Conservation (phyloP, 2,329 filamentous ascomycete species). For the Aphanocladium album region DNA sequence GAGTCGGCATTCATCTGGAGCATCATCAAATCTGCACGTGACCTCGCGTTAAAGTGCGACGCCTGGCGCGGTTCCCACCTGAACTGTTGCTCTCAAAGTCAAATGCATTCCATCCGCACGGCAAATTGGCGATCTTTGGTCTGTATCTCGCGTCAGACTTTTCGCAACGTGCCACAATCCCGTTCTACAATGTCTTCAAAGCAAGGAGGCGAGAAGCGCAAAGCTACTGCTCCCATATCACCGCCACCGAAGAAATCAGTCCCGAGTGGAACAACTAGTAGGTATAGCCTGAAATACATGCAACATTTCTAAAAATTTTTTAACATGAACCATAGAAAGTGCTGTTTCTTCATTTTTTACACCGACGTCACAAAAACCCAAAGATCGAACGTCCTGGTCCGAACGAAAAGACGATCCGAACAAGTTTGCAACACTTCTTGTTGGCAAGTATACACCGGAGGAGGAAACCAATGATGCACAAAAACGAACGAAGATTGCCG, state of each 20-base stretch:
- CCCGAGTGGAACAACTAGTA: slow-evolving; percentile 49
- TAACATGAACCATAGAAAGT: slow-evolving; percentile 41
- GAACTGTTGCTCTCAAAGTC: not conserved
- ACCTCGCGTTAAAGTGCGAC: slow-evolving; percentile 7
- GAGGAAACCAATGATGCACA: slow-evolving; percentile 23
- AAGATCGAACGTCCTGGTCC: slow-evolving; percentile 69
- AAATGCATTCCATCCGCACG: not conserved
- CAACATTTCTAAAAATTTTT: slow-evolving; percentile 15
- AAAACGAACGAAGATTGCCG: slow-evolving; percentile 58
- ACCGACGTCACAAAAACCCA: slow-evolving; percentile 76
- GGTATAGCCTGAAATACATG: slow-evolving; percentile 12
- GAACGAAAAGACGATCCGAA: slow-evolving; percentile 52
- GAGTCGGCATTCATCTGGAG: not conserved
- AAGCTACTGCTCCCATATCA: slow-evolving; percentile 41
- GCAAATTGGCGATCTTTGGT: not conserved
- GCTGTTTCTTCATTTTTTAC: slow-evolving; percentile 84
- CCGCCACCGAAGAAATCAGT: slow-evolving; percentile 51
- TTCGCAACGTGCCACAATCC: too few relatives aligned
- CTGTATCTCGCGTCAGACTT: not conserved
- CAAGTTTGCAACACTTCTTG: slow-evolving; percentile 57
- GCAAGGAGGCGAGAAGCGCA: slow-evolving; percentile 26
- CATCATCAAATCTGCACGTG: slow-evolving; percentile 3
- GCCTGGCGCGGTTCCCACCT: slow-evolving; percentile 8
- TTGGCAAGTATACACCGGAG: slow-evolving; percentile 63
- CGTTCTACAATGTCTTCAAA: not conserved